Evolutionary conservation across 768 basidiomycete genomes (phyloP), one percentile per base, ranked within the genome.

Genomic region (Suillus luteus): DNA sequence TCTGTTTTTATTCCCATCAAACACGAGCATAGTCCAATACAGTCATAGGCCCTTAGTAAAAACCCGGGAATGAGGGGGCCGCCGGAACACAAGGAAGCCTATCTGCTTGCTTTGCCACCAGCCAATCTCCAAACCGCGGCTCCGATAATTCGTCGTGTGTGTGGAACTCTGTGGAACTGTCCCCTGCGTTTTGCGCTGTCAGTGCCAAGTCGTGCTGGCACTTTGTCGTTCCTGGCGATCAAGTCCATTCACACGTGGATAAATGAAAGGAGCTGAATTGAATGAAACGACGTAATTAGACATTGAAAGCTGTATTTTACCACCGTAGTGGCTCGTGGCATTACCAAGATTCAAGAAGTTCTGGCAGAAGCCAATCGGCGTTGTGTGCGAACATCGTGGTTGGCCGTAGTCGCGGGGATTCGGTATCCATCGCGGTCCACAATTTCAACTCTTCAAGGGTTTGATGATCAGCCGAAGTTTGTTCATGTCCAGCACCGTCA

Each of bases 161-260:
- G 51, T 52, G 48, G 24, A 51, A 51, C 14, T n/a, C n/a, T 27
- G 27, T 27, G 27, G 24, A 51, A 51, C 14, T 1, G 5, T 35
- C 6, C 52, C 5, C 33, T n/a, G 10, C 31, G 24, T 14, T 14
- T 31, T 17, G 27, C 9, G 51, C 31, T 33, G 51, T 52, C 51
- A 52, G 31, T 52, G 31, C 19, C 31, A 52, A 52, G 51, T 52
- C 31, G 17, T 54, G 52, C 52, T 54, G 52, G 52, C 52, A 54
- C 52, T 54, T 35, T 54, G 55, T 57, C 55, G 55, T 57, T 40
- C 55, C 55, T 57, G 55, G 22, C 55, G 55, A 57, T 57, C 55
- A 38, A 11, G 37, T 40, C 14, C 22, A 57, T 57, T 48, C 55
- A 57, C 55, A 24, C 37, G 52, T 19, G 52, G 19, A 33, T 54